phyloP scores from a whole-genome alignment of 495 filamentous ascomycete genomes.

The Neurospora cerealis region DNA sequence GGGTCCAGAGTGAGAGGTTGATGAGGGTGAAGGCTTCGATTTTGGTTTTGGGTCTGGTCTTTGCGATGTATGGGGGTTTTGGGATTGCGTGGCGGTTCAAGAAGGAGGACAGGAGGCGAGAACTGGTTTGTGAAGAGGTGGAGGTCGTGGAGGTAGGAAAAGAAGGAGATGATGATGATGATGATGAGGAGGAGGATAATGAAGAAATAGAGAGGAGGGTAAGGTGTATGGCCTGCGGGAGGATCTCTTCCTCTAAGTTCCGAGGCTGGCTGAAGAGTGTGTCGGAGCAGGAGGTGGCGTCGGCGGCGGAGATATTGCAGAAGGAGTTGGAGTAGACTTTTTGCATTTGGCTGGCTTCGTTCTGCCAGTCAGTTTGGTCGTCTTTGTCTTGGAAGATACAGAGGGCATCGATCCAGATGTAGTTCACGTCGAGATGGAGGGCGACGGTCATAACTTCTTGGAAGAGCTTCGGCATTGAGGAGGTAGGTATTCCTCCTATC shows the following conservation, averaged over 20 bases:
- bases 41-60: neutral
- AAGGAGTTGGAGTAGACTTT: neutral
- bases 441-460: neutral
- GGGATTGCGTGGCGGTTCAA: neutral
- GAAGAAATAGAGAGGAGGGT: neutral
- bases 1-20: neutral
- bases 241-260: neutral
- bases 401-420: conserved; percentile 19
- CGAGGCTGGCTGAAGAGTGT: neutral
- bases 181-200: too few species aligned
- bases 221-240: neutral
- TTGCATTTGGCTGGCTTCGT: neutral
- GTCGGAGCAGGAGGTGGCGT: neutral
- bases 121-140: neutral
- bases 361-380: neutral
- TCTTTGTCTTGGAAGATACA: conserved; percentile 1
- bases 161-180: too few species aligned
- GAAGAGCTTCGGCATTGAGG: neutral
- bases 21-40: neutral
- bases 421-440: conserved; percentile 4
- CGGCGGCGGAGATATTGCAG: neutral
- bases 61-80: neutral
- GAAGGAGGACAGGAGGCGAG: neutral
- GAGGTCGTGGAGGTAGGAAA: too few species aligned
- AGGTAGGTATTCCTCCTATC: neutral